These are phyloP conservation scores for Suhomyces faveliae DNA, from an alignment of 805 yeast genomes.

Conservation along the genomic window DNA sequence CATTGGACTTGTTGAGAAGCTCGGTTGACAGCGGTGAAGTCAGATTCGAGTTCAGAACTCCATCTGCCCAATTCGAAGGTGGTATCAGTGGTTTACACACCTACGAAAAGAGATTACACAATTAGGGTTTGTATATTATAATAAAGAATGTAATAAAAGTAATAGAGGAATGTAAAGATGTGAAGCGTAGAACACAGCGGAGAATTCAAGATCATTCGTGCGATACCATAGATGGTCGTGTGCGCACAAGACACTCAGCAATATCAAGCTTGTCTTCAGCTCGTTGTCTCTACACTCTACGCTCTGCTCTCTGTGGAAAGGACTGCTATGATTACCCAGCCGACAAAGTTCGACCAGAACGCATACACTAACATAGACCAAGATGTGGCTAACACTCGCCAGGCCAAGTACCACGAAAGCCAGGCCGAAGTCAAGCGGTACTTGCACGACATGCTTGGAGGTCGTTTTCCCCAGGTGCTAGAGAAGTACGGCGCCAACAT, in stretches of 20 bases:
- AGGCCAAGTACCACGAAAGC: slow-evolving; percentile 47
- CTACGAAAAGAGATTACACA: slow-evolving; percentile 95
- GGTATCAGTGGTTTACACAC: slow-evolving; percentile 96
- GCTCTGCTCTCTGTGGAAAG: no score
- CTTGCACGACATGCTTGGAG: slow-evolving; percentile 43
- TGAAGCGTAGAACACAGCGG: no score
- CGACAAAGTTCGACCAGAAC: slow-evolving; percentile 11
- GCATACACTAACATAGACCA: slow-evolving; percentile 57
- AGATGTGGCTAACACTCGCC: slow-evolving; percentile 52
- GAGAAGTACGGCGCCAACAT: slow-evolving; percentile 9
- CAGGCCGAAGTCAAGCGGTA: slow-evolving; percentile 50
- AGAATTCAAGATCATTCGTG: no score
- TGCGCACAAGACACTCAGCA: no score
- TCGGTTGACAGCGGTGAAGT: slow-evolving; percentile 65
- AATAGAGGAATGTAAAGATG: background rate
- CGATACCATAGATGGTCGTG: no score
- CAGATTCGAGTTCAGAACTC: slow-evolving; percentile 96
- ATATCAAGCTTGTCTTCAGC: no score
- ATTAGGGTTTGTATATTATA: slow-evolving; percentile 37
- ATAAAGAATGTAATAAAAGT: slow-evolving; percentile 1
- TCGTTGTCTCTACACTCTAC: no score
- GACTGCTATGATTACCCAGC: slow-evolving; percentile 3
- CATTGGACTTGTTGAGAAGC: slow-evolving; percentile 61
- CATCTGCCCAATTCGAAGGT: slow-evolving; percentile 98
- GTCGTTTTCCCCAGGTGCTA: slow-evolving; percentile 9